Evolutionary conservation across 23 red algal species (phyloP), one percentile per base, ranked within the genome.

Genomic region (Gracilaria vermiculophylla): DNA sequence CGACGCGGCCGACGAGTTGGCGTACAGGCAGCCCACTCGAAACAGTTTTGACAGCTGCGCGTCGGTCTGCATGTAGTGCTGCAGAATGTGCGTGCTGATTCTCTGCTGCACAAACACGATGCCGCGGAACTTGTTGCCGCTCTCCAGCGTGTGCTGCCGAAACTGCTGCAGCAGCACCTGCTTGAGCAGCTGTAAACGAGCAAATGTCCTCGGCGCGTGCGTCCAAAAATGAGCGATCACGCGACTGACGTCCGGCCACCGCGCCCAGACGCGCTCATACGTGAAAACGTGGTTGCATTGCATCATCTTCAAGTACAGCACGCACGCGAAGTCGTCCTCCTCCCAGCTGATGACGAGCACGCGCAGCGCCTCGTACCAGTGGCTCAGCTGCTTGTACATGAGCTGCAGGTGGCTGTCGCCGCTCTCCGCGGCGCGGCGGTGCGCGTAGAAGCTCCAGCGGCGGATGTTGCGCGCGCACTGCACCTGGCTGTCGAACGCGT

Each of bases 281-380:
- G 67, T 28, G 32, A 12, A 24, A 1, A 27, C 23, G 14, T 41
- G 78, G 31, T 86, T 50, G 49, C 81, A 86, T 72, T 73, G 43
- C 61, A 73, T 70, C 81, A 86, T 70, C 24, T 73, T 70, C 42
- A 86, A 56, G 24, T 53, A 53, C 25, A 15, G 34, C 58, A 86
- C 61, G 27, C 42, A 45, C 9, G 81, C 81, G 33, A 66, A 70
- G 5, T 66, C 60, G 44, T 70, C 81, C 37, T 86, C 81, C 43
- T 86, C 81, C 81, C 81, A 86, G 42, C 56, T 66, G 47, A 73
- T 40, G 41, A 86, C 32, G 19, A 86, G 64, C 41, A 55, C n/a
- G 19, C 81, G 62, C 9, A 86, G 47, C 44, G 81, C 81, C 41
- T 86, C 81, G 24, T 86, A 86, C 81, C 81, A 86, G 28, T 86